Evolutionary conservation across 305 asterid species (phyloP), one percentile per base, ranked within the genome.

Genomic region (Solanum hybrid): DNA sequence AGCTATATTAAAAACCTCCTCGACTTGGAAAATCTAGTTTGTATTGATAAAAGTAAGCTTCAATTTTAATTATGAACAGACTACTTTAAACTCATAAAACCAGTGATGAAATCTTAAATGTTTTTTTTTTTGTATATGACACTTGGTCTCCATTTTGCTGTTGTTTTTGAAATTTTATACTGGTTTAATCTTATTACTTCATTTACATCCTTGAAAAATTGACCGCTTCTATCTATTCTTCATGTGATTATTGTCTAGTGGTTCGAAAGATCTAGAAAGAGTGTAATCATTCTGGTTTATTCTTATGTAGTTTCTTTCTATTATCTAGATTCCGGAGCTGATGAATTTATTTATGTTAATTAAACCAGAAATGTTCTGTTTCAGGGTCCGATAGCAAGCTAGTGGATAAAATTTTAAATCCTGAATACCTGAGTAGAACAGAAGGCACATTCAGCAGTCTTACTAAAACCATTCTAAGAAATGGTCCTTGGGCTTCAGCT

Each of bases 401-500:
- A 60, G 91, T 91, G 64, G 91, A 88, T 66, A 96, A 93, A 89
- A 96, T 97, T 89, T 92, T 96, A 81, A 92, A 95, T 90, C 99
- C 99, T 5, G 46, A 88, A 78, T 91, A 86, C 94, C 91, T 97
- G 95, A 87, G 92, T 91, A 94, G 90, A 92, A 92, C 94, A 89
- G 92, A 93, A 9, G 81, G 24, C 86, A 89, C 92, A 64, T 96
- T 94, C 89, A 75, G 92, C 76, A 91, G 91, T 92, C 92, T 97
- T 90, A 85, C 92, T 71, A 90, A 91, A 86, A 94, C 95, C 89
- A 93, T 96, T 91, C 89, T 89, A 91, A 90, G 64, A 69, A 90
- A 91, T 79, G 98, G 98, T 69, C 96, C 98, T 75, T 97, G 99
- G 99, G 92, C 98, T 88, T 93, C 94, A 87, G 95, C 97, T 14